These are phyloP conservation scores for Gaeumannomyces tritici DNA, from an alignment of 2,329 filamentous ascomycete genomes.

Conservation along the genomic window DNA sequence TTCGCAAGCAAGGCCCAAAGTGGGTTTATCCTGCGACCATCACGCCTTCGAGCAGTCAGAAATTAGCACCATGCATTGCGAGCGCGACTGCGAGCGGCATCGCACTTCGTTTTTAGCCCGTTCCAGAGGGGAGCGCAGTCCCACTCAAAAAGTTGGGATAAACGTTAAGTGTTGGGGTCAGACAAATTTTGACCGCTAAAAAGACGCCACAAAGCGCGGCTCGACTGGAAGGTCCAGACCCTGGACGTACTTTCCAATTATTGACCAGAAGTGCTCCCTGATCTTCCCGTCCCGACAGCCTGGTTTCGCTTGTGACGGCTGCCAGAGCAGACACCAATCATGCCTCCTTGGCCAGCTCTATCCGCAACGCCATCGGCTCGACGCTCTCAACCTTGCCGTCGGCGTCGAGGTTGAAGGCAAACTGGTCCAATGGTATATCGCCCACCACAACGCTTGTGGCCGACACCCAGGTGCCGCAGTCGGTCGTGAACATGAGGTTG, in stretches of 20 bases:
- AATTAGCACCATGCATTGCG: no score
- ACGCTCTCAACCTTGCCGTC: conserved; percentile 12
- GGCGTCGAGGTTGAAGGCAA: conserved; percentile 15
- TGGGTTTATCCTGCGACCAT: no score
- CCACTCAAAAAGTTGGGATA: neutral
- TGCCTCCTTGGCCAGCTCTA: conserved; percentile 10
- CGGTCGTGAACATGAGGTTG: conserved; percentile 10
- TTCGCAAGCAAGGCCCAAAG: no score
- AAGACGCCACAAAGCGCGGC: neutral
- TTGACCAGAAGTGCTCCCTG: no score
- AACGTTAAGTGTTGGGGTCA: neutral
- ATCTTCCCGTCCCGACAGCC: no score
- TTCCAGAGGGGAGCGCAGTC: no score
- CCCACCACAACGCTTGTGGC: conserved; percentile 14
- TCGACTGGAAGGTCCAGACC: no score
- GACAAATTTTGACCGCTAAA: neutral
- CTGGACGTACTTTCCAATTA: neutral
- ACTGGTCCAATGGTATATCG: conserved; percentile 15
- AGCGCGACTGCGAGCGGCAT: no score
- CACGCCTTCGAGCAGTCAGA: no score
- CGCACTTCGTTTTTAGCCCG: no score
- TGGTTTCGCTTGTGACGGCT: neutral
- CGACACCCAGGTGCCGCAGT: conserved; percentile 15
- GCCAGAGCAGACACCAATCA: neutral
- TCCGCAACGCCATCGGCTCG: conserved; percentile 16